phyloP scores from a whole-genome alignment of 2,329 filamentous ascomycete genomes.

The Colletotrichum zoysiae region DNA sequence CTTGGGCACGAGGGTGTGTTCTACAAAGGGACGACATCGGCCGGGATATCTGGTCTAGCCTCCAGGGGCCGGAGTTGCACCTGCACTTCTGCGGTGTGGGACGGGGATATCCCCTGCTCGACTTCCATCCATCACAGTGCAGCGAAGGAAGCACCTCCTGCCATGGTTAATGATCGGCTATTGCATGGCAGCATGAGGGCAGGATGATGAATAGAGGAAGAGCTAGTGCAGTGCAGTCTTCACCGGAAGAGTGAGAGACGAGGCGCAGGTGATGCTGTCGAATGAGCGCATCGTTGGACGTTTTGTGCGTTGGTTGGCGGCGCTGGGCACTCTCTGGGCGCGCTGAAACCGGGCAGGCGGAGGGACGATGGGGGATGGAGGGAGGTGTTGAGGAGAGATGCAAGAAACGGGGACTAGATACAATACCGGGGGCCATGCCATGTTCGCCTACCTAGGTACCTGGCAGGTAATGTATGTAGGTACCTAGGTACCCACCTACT shows the following conservation, averaged over 20 bases:
- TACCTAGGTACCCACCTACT: no score
- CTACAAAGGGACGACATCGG: conserved; percentile 17
- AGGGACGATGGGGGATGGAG: background rate
- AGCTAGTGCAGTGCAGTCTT: background rate
- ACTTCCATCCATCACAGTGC: background rate
- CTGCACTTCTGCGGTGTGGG: conserved; percentile 12
- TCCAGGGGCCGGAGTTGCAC: conserved; percentile 10
- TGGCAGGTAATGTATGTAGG: no score
- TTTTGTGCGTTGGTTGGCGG: background rate
- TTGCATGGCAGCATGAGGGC: background rate
- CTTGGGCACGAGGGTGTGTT: conserved; percentile 29
- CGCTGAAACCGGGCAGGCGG: conserved; percentile 18
- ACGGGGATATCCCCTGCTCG: background rate
- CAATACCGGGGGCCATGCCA: background rate
- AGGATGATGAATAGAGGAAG: background rate
- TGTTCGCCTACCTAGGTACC: conserved; percentile 5
- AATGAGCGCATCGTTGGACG: background rate
- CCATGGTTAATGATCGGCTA: conserved; percentile 8
- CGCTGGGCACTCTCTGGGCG: conserved; percentile 31
- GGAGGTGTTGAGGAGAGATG: conserved; percentile 1
- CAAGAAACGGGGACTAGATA: conserved; percentile 5
- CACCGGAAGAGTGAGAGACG: conserved; percentile 26
- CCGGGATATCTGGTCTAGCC: conserved; percentile 2
- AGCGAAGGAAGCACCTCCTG: conserved; percentile 8
- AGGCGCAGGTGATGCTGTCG: conserved; percentile 16